Base-by-base conservation (phyloP, 192 early-diverging fungal species). In the Backusella macrospora region DNA sequence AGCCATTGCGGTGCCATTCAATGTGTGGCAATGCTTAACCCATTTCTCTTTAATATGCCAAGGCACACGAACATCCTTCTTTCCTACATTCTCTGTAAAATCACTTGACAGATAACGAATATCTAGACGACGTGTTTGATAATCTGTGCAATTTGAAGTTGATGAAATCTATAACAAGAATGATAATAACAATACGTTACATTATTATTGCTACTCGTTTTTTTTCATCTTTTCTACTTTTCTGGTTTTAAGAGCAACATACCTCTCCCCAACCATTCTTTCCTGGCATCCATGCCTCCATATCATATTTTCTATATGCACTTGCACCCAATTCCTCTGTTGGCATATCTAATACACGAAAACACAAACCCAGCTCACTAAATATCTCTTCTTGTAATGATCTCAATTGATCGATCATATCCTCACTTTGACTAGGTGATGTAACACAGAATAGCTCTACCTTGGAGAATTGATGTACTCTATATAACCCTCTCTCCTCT, bases 231-330 rank as follows among this genome's bases (percentile, higher is more conserved):
- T 49, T 18, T 7, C 6, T n/a, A n/a, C n/a, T n/a, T n/a, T n/a
- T 18, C 52, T 12, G 15, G 6, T n/a, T 59, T 12, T 26, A 13
- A 9, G 10, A 43, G 5, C 6, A 43, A 43, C 13, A 12, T 75
- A 90, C 87, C 80, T 95, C 94, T 8, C 93, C 94, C 92, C 92
- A 94, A 10, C 75, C 80, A 34, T 89, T 83, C 62, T 92, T 83
- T 10, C 95, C 96, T 6, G 96, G 96, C 95, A 98, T 97, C 96
- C 96, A 98, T 37, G 94, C 95, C 79, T 98, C 96, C 70, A 98
- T 95, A 68, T 98, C 96, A 69, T 91, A 93, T 59, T 98, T 98
- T 39, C 91, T 87, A 80, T 91, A 93, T 0, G 96, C 95, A 52
- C 92, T 94, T 10, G 95, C 95, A 40, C 96, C 96, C 44, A 98